Conservation (phyloP, 2,329 filamentous ascomycete species). For the Harringtonia aguacate region DNA sequence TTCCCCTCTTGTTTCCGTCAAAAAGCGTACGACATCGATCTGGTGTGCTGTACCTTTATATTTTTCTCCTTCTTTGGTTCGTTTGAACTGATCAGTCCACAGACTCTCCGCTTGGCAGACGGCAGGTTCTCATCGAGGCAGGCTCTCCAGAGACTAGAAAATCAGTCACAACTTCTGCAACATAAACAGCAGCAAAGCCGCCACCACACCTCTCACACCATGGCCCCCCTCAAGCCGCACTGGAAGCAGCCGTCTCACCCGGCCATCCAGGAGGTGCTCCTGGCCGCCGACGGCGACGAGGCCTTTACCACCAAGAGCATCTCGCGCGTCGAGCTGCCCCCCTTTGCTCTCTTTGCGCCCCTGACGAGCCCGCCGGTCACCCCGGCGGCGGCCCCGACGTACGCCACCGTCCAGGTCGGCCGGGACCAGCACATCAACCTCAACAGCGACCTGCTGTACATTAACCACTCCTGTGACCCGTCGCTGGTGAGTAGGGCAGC, state of each 20-base stretch:
- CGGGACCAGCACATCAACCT: conserved; percentile 46
- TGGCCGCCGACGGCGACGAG: conserved; percentile 34
- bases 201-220: not conserved
- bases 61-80: too few relatives aligned
- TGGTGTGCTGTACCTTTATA: too few relatives aligned
- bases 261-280: conserved; percentile 43
- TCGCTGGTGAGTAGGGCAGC: conserved; percentile 53
- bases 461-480: conserved; percentile 59
- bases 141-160: not conserved
- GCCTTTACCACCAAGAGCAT: conserved; percentile 51
- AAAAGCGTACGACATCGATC: too few relatives aligned
- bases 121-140: too few relatives aligned
- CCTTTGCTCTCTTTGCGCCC: conserved; percentile 56
- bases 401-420: conserved; percentile 53
- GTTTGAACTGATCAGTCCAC: too few relatives aligned
- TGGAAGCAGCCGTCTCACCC: conserved; percentile 53
- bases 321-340: conserved; percentile 42
- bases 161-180: too few relatives aligned
- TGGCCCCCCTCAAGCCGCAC: conserved; percentile 42
- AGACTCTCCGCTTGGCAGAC: too few relatives aligned
- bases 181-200: too few relatives aligned
- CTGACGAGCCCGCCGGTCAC: conserved; percentile 54
- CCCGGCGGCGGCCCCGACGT: conserved; percentile 42
- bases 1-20: too few relatives aligned
- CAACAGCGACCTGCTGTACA: conserved; percentile 56